Evolutionary conservation across 208 protist species (phyloP), one percentile per base, ranked within the genome.

Genomic region (Wallacemonas sp.): DNA sequence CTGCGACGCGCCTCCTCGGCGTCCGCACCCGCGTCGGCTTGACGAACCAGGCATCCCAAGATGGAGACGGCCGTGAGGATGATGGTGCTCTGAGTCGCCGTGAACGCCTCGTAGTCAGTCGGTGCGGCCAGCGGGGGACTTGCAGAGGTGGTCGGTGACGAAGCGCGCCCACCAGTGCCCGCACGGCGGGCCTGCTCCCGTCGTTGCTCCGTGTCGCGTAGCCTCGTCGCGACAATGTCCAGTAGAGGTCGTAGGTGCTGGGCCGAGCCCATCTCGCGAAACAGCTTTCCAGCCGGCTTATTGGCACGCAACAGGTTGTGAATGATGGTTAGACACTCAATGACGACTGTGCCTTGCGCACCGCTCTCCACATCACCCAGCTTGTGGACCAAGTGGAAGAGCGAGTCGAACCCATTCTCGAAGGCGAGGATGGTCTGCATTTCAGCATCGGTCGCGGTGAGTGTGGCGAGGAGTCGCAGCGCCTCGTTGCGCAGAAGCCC

Each of bases 291-390:
- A 22, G 87, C 90, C n/a, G 76, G 70, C 54, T 83, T 86, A 66
- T 96, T 96, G 17, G 78, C 71, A 4, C 87, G 82, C 41, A 96
- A 70, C 61, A 96, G 74, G 65, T 96, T 93, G 60, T 85, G 84
- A 9, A 83, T 72, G n/a, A 87, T 91, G 12, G 83, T 87, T 0
- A 96, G 75, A 55, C 80, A 88, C 29, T 96, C 87, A 27, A 71
- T 63, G 41, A 89, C 90, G 48, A 92, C 79, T 17, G 68, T 48
- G 3, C 68, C 78, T 19, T 57, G 50, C 6, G 50, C 50, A 12
- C 85, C 85, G 33, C 71, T 77, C 15, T 83, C 66, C 3, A 85
- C 54, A 22, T 84, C 87, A 38, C 78, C 74, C 27, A 81, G 75
- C 32, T 75, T 68, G 27, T 85, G 74, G 2, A 92, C 63, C 21